Evolutionary conservation across 192 early-diverging fungal genomes (phyloP).

Genomic region (Diversispora epigaea): DNA sequence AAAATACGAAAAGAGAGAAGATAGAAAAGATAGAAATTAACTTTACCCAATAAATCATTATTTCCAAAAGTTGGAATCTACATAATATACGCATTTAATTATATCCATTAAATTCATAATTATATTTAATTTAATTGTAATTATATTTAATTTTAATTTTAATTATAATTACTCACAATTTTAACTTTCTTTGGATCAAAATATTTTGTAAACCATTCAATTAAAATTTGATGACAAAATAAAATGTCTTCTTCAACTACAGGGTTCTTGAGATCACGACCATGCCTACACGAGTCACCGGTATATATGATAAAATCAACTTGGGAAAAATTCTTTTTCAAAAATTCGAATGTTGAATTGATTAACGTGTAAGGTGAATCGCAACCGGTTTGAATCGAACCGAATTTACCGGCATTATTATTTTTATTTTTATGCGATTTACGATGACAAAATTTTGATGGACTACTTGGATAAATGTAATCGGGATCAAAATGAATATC

Average conservation of each 20-base stretch:
- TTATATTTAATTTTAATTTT: background rate
- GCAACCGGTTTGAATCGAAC: conserved; percentile 37
- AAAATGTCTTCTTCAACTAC: conserved; percentile 11
- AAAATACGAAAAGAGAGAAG: background rate
- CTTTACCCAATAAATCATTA: conserved; percentile 37
- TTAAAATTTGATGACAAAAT: conserved; percentile 17
- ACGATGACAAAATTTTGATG: conserved; percentile 37
- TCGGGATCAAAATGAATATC: conserved; percentile 44
- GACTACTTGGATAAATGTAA: conserved; percentile 39
- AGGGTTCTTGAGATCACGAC: conserved; percentile 6
- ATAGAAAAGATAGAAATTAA: background rate
- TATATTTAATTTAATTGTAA: too few relatives aligned
- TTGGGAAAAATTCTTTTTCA: conserved; percentile 33
- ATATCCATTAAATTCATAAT: too few relatives aligned
- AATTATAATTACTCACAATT: conserved; percentile 21
- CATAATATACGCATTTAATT: background rate
- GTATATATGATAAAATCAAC: conserved; percentile 47
- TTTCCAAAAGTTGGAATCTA: conserved; percentile 45
- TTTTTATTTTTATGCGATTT: conserved; percentile 23
- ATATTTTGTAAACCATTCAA: background rate
- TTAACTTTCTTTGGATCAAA: conserved; percentile 24
- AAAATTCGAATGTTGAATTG: conserved; percentile 36
- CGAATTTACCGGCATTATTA: conserved; percentile 40
- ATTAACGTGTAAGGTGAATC: conserved; percentile 36
- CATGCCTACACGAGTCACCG: conserved; percentile 45